These are phyloP conservation scores for Geoglossum cookeanum DNA, from an alignment of 2,329 filamentous ascomycete species.

Conservation along the genomic window DNA sequence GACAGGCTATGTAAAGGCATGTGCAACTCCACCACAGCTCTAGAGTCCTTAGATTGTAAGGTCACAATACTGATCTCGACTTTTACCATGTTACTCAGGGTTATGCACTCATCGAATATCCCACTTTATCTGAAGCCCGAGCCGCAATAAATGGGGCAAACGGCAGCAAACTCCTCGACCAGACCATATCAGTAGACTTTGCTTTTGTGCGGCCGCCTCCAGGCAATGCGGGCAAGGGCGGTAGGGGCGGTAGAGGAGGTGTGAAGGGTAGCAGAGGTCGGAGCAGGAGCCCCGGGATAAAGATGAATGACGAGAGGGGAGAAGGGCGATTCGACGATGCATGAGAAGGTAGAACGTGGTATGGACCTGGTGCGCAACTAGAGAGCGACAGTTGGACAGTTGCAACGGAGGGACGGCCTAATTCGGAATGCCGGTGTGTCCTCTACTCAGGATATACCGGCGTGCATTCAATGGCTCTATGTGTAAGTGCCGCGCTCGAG, in stretches of 20 bases:
- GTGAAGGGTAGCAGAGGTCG: slow-evolving; percentile 25
- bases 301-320: neutral
- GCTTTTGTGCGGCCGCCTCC: slow-evolving; percentile 68
- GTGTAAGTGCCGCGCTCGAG: neutral
- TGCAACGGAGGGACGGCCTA: neutral
- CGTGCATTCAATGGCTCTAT: neutral
- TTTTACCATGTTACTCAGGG: slow-evolving; percentile 32
- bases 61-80: neutral
- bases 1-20: slow-evolving; percentile 72
- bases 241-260: slow-evolving; percentile 15
- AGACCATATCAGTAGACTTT: slow-evolving; percentile 66
- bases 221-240: slow-evolving; percentile 29
- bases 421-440: neutral
- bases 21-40: neutral
- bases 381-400: neutral
- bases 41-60: neutral
- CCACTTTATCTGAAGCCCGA: slow-evolving; percentile 58
- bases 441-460: neutral
- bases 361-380: neutral
- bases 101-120: slow-evolving; percentile 70
- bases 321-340: neutral
- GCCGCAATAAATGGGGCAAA: slow-evolving; percentile 71
- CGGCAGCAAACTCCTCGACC: slow-evolving; percentile 57
- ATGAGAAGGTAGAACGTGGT: neutral
- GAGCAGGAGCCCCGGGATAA: slow-evolving; percentile 18